phyloP scores from a whole-genome alignment of 2,329 filamentous ascomycete genomes.

The Penicillium thymicola region DNA sequence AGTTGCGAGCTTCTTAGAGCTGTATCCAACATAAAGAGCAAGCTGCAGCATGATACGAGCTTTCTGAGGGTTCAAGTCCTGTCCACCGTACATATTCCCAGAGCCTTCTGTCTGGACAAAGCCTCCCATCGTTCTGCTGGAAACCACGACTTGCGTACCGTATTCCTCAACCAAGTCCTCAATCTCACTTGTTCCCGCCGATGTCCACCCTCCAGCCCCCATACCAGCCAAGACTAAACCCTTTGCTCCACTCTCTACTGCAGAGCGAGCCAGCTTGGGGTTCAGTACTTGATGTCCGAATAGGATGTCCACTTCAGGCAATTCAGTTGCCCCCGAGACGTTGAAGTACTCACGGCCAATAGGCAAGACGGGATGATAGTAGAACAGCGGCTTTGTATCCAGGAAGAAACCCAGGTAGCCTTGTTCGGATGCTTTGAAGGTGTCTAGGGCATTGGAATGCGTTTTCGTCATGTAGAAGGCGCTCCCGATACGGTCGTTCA shows the following conservation, averaged over 20 bases:
- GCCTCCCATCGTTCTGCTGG: background rate
- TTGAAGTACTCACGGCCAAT: background rate
- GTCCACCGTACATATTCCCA: background rate
- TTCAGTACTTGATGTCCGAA: background rate
- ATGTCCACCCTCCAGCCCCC: background rate
- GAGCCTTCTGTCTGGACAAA: background rate
- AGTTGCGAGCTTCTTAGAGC: background rate
- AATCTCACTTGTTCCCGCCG: background rate
- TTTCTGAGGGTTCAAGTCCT: background rate
- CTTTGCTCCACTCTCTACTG: background rate
- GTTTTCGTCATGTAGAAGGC: background rate
- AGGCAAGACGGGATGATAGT: background rate
- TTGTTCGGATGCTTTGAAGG: background rate
- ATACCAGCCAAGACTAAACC: background rate
- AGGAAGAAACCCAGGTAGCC: background rate
- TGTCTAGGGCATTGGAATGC: background rate
- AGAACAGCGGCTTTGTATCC: background rate
- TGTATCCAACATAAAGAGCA: background rate
- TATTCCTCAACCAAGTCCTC: background rate
- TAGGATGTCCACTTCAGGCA: background rate
- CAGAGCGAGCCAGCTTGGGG: background rate
- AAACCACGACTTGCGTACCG: background rate
- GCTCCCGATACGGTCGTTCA: background rate
- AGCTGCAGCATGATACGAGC: background rate
- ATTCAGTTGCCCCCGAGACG: background rate